These are phyloP conservation scores for Micractinium conductrix DNA, from an alignment of 139 green algal species.

Conservation along the genomic window DNA sequence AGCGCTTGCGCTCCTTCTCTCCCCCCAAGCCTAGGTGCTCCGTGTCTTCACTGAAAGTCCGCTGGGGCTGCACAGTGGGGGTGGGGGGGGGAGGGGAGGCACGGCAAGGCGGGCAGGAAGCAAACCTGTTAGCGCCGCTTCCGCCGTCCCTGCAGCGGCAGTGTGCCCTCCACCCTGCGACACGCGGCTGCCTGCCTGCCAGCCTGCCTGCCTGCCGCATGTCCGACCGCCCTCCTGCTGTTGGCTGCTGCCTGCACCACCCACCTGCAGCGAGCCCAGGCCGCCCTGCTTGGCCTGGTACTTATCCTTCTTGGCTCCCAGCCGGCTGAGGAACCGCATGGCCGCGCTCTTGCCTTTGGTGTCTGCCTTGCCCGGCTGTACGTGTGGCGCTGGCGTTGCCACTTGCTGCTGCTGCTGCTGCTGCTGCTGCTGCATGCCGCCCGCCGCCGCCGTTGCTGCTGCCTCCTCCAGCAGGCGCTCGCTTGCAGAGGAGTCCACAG, in stretches of 20 bases:
- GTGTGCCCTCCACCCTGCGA: background rate
- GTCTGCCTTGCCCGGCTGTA: background rate
- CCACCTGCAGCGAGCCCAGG: slow-evolving; percentile 29
- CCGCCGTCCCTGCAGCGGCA: background rate
- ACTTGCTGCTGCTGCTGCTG: slow-evolving; percentile 5
- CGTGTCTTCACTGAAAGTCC: slow-evolving; percentile 11
- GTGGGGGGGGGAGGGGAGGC: background rate
- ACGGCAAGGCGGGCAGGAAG: too few species aligned
- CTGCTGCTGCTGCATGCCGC: background rate
- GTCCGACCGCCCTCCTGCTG: too few species aligned
- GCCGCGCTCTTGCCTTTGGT: slow-evolving; percentile 48
- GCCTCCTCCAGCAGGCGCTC: slow-evolving; percentile 10
- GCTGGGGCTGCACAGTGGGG: background rate
- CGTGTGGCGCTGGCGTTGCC: background rate
- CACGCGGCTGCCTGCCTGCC: background rate
- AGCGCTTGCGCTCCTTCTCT: slow-evolving; percentile 31
- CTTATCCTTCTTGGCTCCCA: slow-evolving; percentile 58
- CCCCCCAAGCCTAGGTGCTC: background rate
- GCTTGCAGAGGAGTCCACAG: slow-evolving; percentile 1
- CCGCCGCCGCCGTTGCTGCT: slow-evolving; percentile 1
- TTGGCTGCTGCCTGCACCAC: background rate
- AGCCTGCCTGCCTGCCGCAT: too few species aligned
- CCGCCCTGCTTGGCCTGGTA: slow-evolving; percentile 41
- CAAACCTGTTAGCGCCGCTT: too few species aligned
- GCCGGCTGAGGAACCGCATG: slow-evolving; percentile 51